Percentiles rank a stretch among this genome's conserved stretches.
Evolutionary conservation across 148 eudicot genomes (phyloP).

Genomic region (Silene conica): DNA sequence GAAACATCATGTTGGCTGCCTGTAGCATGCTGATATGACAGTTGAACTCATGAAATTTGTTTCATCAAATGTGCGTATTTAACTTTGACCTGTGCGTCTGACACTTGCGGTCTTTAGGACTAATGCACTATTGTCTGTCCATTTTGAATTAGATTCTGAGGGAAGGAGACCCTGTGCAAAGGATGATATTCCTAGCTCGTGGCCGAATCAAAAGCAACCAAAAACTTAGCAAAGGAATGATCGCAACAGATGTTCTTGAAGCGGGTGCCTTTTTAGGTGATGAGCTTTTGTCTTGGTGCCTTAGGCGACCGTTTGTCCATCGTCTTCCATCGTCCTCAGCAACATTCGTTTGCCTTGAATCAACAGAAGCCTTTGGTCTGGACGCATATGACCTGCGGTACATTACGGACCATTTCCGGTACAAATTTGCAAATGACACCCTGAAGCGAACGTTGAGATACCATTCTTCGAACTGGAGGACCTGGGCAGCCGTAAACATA

Average conservation of each 20-base stretch:
- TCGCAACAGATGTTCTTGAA: constrained; percentile 64
- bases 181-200: constrained; percentile 67
- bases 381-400: constrained; percentile 68
- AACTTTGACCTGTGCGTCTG: not conserved
- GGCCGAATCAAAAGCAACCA: constrained; percentile 73
- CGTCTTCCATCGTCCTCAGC: constrained; percentile 89
- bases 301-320: constrained; percentile 68
- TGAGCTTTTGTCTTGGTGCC: constrained; percentile 88
- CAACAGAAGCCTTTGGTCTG: constrained; percentile 77
- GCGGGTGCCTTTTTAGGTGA: constrained; percentile 87
- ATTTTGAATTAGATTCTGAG: constrained; percentile 48
- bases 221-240: constrained; percentile 66
- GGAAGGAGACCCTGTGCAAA: constrained; percentile 88
- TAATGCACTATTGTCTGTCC: not conserved
- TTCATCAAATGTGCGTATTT: no score
- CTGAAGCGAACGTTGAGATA: constrained; percentile 72
- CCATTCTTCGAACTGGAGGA: constrained; percentile 89
- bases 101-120: not conserved
- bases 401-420: constrained; percentile 86
- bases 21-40: not conserved
- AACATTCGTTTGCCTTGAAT: constrained; percentile 61
- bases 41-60: not conserved
- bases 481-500: constrained; percentile 96
- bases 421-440: constrained; percentile 83
- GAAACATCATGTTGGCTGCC: not conserved